phyloP scores from a whole-genome alignment of 495 filamentous ascomycete species.

The Tuber microsphaerosporum region DNA sequence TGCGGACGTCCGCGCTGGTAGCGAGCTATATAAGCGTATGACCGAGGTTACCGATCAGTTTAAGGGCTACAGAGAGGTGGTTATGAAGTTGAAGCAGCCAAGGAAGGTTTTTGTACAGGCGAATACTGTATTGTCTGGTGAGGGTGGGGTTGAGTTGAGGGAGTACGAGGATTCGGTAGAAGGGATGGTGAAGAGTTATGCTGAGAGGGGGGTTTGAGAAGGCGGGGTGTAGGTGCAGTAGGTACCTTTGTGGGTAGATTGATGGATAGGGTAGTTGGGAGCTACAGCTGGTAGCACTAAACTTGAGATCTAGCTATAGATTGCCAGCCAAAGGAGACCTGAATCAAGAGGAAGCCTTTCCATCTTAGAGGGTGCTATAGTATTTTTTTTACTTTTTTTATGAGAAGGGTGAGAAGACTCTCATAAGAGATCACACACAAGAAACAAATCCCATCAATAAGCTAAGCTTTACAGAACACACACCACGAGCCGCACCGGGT shows the following conservation, averaged over 20 bases:
- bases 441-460: background rate
- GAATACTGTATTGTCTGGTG: slow-evolving; percentile 66
- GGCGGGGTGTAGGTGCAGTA: background rate
- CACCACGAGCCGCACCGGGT: too few species aligned
- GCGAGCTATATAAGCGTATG: slow-evolving; percentile 71
- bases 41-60: slow-evolving; percentile 70
- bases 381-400: background rate
- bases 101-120: slow-evolving; percentile 95
- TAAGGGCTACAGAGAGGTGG: slow-evolving; percentile 65
- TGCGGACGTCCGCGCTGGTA: slow-evolving; percentile 69
- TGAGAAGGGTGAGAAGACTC: background rate
- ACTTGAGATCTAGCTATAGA: background rate
- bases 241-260: background rate
- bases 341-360: background rate
- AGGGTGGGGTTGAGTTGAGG: slow-evolving; percentile 67
- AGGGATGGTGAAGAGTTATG: slow-evolving; percentile 87
- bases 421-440: background rate
- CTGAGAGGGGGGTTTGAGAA: slow-evolving; percentile 58
- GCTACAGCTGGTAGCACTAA: background rate
- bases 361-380: background rate
- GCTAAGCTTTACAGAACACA: background rate
- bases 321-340: background rate
- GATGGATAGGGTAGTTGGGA: background rate
- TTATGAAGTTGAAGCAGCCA: slow-evolving; percentile 78
- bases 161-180: slow-evolving; percentile 83